Conservation (phyloP, 306 rosid genomes). For the Fragaria nilgerrensis region DNA sequence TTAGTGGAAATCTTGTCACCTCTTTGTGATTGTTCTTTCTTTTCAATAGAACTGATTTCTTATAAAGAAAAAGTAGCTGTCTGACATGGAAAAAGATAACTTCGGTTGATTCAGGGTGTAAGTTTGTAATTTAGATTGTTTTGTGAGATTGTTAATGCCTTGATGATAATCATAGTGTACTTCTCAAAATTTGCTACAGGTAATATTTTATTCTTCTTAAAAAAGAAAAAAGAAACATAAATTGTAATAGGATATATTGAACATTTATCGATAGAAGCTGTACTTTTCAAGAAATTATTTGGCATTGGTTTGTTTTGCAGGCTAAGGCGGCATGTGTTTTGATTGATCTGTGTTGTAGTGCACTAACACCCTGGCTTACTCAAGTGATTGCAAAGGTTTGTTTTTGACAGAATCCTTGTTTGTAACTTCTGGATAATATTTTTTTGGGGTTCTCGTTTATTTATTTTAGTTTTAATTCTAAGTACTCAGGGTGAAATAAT, state of each 20-base stretch:
- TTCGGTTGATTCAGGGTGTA: constrained; percentile 3
- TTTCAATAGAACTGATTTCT: neutral
- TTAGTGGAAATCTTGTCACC: neutral
- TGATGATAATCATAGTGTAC: neutral
- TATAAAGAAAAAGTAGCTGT: neutral
- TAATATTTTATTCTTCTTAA: neutral
- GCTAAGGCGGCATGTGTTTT: constrained; percentile 91
- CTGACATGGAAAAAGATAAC: neutral
- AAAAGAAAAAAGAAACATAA: neutral
- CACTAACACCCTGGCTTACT: constrained; percentile 84
- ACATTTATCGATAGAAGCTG: neutral
- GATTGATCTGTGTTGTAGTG: constrained; percentile 79
- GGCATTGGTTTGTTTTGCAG: constrained; percentile 37
- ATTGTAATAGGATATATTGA: neutral
- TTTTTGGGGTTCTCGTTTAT: neutral
- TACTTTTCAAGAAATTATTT: constrained; percentile 21
- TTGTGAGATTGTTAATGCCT: neutral
- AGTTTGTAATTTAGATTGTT: neutral
- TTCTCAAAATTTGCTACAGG: neutral
- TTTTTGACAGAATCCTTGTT: constrained; percentile 11
- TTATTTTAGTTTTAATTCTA: constrained; percentile 21
- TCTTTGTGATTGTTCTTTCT: neutral
- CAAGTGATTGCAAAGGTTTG: constrained; percentile 83
- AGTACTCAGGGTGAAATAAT: constrained; percentile 26
- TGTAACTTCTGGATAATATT: constrained; percentile 5